Conservation (phyloP, 345 rosid species). For the Anacardium occidentale region DNA sequence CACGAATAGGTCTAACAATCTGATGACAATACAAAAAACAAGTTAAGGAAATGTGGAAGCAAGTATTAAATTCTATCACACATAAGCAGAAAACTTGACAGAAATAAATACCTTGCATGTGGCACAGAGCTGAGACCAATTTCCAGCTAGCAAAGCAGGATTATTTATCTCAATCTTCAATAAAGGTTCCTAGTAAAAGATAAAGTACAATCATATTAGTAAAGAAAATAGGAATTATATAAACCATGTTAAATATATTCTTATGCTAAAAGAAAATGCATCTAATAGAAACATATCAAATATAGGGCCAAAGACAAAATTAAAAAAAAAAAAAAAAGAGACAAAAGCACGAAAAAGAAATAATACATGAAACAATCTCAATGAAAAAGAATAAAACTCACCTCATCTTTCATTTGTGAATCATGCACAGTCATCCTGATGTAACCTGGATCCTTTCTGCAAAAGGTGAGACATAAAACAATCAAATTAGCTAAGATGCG, state of each 20-base stretch:
- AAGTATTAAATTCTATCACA: background rate
- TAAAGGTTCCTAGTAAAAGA: conserved; percentile 68
- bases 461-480: conserved; percentile 2
- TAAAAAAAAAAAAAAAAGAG: background rate
- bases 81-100: conserved; percentile 13
- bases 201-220: conserved; percentile 2
- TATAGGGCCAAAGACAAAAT: background rate
- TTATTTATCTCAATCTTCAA: conserved; percentile 85
- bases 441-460: conserved; percentile 96
- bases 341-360: background rate
- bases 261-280: background rate
- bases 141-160: conserved; percentile 92
- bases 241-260: background rate
- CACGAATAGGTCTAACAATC: conserved; percentile 98
- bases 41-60: conserved; percentile 16
- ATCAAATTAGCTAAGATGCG: background rate
- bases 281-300: background rate
- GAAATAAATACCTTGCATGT: conserved; percentile 80
- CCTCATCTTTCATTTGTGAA: conserved; percentile 91
- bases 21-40: conserved; percentile 29
- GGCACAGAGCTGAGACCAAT: conserved; percentile 97
- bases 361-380: background rate
- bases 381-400: conserved; percentile 35
- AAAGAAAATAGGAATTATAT: background rate
- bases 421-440: conserved; percentile 78